These are phyloP conservation scores for Teratosphaeriaceae sp. DNA, from an alignment of 2,329 filamentous ascomycete species.

Conservation along the genomic window DNA sequence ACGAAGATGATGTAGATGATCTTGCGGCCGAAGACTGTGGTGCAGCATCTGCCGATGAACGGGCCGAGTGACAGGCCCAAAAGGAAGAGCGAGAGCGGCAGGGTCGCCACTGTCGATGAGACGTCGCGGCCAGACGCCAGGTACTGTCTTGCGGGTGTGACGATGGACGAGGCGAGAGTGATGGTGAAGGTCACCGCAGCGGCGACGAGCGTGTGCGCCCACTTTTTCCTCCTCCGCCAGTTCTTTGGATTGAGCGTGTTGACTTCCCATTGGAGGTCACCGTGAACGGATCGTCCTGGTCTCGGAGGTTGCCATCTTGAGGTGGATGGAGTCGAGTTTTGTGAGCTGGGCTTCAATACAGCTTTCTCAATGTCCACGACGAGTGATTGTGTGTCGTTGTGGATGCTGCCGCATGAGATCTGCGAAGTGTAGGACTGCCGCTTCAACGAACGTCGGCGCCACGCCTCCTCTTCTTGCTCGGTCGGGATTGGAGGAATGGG, in stretches of 20 bases:
- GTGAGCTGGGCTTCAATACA: background rate
- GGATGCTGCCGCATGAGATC: background rate
- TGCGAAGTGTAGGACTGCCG: conserved; percentile 2
- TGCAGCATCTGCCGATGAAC: conserved; percentile 63
- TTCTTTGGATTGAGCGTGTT: conserved; percentile 31
- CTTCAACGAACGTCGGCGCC: conserved; percentile 1
- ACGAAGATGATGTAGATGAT: conserved; percentile 63
- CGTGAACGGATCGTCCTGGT: background rate
- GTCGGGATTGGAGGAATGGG: conserved; percentile 1
- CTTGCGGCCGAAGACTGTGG: conserved; percentile 61
- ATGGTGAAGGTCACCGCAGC: conserved; percentile 32
- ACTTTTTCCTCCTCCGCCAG: conserved; percentile 28
- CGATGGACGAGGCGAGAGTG: conserved; percentile 16
- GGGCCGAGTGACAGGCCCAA: conserved; percentile 62
- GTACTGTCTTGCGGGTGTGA: conserved; percentile 7
- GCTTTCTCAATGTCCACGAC: background rate
- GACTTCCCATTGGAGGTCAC: background rate
- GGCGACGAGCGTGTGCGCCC: conserved; percentile 30
- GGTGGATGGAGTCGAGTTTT: background rate
- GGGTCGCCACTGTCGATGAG: conserved; percentile 45
- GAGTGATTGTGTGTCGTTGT: background rate
- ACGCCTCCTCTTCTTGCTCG: conserved; percentile 1
- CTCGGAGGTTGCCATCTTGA: background rate
- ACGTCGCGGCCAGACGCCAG: conserved; percentile 42
- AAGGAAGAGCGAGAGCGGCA: conserved; percentile 53